Evolutionary conservation across 73 alveolate species (phyloP).

Genomic region (Paramecium pentaurelia): DNA sequence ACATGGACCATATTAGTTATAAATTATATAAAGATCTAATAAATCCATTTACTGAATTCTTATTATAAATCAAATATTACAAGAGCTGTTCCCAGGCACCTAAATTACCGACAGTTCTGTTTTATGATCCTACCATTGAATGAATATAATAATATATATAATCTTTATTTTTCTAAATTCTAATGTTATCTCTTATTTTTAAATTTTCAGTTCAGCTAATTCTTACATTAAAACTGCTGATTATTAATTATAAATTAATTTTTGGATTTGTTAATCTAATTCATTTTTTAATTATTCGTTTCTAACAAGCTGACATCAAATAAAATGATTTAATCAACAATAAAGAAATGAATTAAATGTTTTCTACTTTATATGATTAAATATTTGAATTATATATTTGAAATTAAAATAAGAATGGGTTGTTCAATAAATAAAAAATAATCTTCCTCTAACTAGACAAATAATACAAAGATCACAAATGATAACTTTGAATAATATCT

Average conservation of each 20-base stretch:
- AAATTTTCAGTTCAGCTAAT: neutral
- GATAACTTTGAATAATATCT: neutral
- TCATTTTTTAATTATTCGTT: neutral
- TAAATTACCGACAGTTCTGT: neutral
- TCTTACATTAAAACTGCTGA: neutral
- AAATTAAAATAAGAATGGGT: neutral
- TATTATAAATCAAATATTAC: neutral
- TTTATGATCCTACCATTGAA: neutral
- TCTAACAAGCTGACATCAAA: neutral
- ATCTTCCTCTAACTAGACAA: neutral
- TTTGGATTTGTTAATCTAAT: neutral
- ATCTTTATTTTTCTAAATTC: neutral
- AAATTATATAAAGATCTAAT: constrained; percentile 56
- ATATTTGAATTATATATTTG: neutral
- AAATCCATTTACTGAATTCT: constrained; percentile 25
- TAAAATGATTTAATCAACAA: neutral
- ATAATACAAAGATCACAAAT: neutral
- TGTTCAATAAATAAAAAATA: neutral
- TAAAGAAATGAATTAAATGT: neutral
- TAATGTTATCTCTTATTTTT: neutral
- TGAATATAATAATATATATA: neutral
- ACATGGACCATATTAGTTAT: constrained; percentile 64
- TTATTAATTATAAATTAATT: neutral
- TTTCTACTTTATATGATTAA: neutral
- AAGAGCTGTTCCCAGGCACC: neutral